These are phyloP conservation scores for Triticum timopheevii DNA, from an alignment of 176 grass and related monocot genomes.

Conservation along the genomic window DNA sequence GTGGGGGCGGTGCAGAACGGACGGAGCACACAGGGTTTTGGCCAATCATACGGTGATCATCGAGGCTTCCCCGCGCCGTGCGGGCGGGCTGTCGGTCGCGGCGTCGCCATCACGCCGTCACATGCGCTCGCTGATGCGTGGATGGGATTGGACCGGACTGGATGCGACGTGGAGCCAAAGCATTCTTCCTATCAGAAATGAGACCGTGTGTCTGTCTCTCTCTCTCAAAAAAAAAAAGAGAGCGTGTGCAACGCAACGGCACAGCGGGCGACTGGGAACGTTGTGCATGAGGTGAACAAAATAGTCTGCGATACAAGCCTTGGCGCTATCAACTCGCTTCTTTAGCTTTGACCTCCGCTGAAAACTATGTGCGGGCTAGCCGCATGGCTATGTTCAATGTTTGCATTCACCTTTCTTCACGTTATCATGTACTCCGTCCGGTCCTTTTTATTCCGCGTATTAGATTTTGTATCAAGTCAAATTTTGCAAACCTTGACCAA, in stretches of 20 bases:
- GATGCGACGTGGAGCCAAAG: neutral
- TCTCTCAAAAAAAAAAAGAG: too few species aligned
- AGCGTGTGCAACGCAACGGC: neutral
- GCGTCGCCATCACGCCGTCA: neutral
- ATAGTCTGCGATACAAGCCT: neutral
- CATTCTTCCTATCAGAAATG: neutral
- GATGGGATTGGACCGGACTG: neutral
- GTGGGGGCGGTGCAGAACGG: neutral
- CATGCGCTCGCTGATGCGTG: neutral
- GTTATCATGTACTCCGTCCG: too few species aligned
- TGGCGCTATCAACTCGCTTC: neutral
- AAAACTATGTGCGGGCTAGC: neutral
- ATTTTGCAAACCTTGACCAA: too few species aligned
- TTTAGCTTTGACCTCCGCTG: neutral
- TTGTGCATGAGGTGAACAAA: neutral
- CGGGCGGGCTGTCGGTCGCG: neutral
- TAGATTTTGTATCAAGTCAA: too few species aligned
- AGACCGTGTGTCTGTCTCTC: too few species aligned
- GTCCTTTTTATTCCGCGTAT: too few species aligned
- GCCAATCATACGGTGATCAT: constrained; percentile 38
- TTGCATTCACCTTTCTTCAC: too few species aligned
- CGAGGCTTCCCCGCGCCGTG: neutral
- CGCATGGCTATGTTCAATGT: neutral
- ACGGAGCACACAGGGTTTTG: neutral
- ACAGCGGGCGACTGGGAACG: neutral